Conservation (phyloP, 202 grass and related monocot genomes). For the Schoenoplectus tabernaemontani region DNA sequence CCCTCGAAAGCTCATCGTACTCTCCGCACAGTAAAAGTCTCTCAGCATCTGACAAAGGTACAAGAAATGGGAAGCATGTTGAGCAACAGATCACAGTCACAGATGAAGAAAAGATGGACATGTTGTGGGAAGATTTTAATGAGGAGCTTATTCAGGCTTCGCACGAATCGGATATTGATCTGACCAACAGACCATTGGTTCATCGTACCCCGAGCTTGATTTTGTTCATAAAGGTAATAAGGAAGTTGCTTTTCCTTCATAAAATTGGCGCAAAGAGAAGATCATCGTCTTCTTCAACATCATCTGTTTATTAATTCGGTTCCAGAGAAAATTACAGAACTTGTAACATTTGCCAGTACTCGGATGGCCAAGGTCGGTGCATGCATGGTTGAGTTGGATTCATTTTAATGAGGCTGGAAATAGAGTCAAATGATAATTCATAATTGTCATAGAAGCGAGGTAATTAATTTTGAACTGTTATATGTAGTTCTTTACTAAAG, state of each 20-base stretch:
- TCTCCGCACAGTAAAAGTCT: conserved; percentile 26
- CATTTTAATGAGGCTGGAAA: background rate
- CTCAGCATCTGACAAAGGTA: conserved; percentile 25
- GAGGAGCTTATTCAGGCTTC: conserved; percentile 45
- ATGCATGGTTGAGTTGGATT: background rate
- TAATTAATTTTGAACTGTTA: conserved; percentile 5
- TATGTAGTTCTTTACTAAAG: background rate
- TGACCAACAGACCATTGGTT: conserved; percentile 31
- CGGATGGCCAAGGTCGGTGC: background rate
- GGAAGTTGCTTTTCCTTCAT: conserved; percentile 56
- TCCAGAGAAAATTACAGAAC: background rate
- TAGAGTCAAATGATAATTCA: background rate
- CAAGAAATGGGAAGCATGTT: background rate
- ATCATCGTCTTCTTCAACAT: background rate
- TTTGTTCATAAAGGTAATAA: conserved; percentile 69
- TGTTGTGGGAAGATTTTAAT: conserved; percentile 95
- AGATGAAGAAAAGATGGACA: conserved; percentile 78
- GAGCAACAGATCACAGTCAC: conserved; percentile 8
- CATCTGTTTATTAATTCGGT: background rate
- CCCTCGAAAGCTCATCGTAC: background rate
- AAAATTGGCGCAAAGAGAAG: conserved; percentile 31
- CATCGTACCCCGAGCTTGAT: conserved; percentile 46
- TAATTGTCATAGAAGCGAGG: background rate
- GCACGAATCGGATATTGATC: conserved; percentile 23
- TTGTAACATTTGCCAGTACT: background rate